Conservation (phyloP, 768 basidiomycete genomes). For the Xanthoconium purpureum region DNA sequence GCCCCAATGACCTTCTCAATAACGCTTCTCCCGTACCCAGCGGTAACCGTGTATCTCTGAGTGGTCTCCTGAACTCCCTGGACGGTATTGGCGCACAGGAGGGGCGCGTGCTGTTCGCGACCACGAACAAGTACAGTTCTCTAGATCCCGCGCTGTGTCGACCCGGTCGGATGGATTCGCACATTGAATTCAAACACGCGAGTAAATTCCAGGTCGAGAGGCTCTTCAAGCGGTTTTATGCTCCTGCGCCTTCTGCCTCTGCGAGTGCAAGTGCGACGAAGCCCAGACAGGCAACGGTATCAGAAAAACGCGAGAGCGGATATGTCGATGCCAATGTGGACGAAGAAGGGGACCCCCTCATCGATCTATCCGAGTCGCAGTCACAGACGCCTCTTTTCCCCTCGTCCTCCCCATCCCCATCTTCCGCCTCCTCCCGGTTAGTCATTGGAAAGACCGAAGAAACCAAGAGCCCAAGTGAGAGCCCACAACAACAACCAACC, state of each 20-base stretch:
- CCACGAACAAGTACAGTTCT: slow-evolving; percentile 67
- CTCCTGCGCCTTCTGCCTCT: slow-evolving; percentile 32
- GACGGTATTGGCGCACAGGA: slow-evolving; percentile 79
- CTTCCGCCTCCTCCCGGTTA: not conserved
- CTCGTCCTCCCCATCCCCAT: not conserved
- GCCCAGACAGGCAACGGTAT: not conserved
- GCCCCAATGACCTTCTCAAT: slow-evolving; percentile 8
- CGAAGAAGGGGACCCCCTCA: slow-evolving; percentile 1
- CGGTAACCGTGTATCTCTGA: slow-evolving; percentile 52
- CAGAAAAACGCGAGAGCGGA: not conserved
- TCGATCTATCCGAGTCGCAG: slow-evolving; percentile 14
- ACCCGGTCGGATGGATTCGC: slow-evolving; percentile 78
- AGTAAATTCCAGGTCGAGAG: slow-evolving; percentile 64
- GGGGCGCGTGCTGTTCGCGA: slow-evolving; percentile 78
- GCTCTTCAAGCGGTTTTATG: slow-evolving; percentile 67
- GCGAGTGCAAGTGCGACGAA: not conserved
- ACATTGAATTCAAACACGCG: slow-evolving; percentile 74
- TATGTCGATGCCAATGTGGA: not conserved
- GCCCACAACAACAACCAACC: not conserved
- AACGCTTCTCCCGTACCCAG: slow-evolving; percentile 9
- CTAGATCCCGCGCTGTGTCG: slow-evolving; percentile 75
- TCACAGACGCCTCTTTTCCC: not conserved
- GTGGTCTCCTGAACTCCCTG: slow-evolving; percentile 74
- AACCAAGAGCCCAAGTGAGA: not conserved
- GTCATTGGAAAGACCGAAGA: slow-evolving; percentile 15